phyloP scores from a whole-genome alignment of 2,329 filamentous ascomycete genomes.

The Mariannaea sp. region DNA sequence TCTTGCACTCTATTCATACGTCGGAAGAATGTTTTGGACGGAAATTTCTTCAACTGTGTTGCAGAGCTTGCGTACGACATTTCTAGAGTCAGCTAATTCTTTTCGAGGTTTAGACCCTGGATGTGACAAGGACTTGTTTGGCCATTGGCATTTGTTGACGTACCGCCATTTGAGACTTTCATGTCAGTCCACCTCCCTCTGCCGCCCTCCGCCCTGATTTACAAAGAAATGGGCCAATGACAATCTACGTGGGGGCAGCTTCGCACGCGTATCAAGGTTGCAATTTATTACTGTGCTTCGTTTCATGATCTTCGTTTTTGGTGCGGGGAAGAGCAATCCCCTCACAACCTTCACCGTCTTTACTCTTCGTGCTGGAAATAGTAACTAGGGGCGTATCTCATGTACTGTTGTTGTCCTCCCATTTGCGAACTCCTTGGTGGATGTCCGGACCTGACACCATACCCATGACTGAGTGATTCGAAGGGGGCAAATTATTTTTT shows the following conservation, averaged over 20 bases:
- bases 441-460: slow-evolving; percentile 10
- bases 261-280: not conserved
- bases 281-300: not conserved
- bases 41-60: too few relatives aligned
- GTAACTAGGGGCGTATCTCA: too few relatives aligned
- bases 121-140: not conserved
- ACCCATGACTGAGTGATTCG: not conserved
- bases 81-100: not conserved
- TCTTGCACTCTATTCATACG: not conserved
- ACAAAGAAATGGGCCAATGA: slow-evolving; percentile 1
- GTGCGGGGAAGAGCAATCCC: slow-evolving; percentile 15
- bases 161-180: slow-evolving; percentile 10
- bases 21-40: not conserved
- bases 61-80: too few relatives aligned
- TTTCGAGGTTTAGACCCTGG: not conserved
- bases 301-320: not conserved
- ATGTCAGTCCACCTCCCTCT: slow-evolving; percentile 14
- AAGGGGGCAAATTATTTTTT: too few relatives aligned
- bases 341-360: not conserved
- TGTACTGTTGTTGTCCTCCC: not conserved
- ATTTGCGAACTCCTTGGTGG: slow-evolving; percentile 4
- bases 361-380: too few relatives aligned
- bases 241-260: not conserved
- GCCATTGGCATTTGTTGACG: slow-evolving; percentile 9
- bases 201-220: not conserved